Percentiles rank a stretch among this genome's conserved stretches.
phyloP scores from a whole-genome alignment of 352 stramenopile genomes.

The Phytophthora pistaciae region DNA sequence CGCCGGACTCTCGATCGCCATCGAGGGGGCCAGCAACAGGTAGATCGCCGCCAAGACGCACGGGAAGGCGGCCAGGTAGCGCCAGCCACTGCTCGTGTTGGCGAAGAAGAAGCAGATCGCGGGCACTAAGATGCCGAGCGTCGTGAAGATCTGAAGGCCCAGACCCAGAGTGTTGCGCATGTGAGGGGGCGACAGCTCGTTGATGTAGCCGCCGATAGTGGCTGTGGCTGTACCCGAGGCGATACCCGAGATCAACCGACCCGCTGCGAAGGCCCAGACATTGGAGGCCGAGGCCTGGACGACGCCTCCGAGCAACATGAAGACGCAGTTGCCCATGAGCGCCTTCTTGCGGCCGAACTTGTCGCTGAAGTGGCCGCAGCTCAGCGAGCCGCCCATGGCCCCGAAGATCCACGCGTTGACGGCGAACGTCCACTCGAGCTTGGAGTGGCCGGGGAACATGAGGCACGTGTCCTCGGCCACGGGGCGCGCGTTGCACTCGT shows the following conservation, averaged over 20 bases:
- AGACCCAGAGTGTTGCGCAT: slow-evolving; percentile 47
- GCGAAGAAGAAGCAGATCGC: slow-evolving; percentile 29
- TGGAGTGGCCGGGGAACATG: slow-evolving; percentile 17
- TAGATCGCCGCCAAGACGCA: slow-evolving; percentile 48
- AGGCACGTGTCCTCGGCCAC: slow-evolving; percentile 18
- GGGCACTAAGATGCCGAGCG: slow-evolving; percentile 51
- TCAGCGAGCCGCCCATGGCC: slow-evolving; percentile 53
- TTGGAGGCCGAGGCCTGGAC: slow-evolving; percentile 36
- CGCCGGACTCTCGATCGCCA: slow-evolving; percentile 43
- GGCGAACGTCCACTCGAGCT: slow-evolving; percentile 14
- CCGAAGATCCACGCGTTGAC: slow-evolving; percentile 60
- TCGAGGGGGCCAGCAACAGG: slow-evolving; percentile 38
- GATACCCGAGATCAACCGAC: slow-evolving; percentile 43
- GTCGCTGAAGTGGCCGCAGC: slow-evolving; percentile 40
- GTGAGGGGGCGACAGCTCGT: slow-evolving; percentile 39
- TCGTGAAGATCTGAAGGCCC: slow-evolving; percentile 55
- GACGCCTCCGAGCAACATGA: slow-evolving; percentile 47
- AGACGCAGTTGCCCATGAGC: slow-evolving; percentile 28
- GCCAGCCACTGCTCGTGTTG: slow-evolving; percentile 52
- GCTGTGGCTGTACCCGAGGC: slow-evolving; percentile 28
- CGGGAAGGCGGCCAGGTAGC: slow-evolving; percentile 40
- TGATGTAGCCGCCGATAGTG: slow-evolving; percentile 40
- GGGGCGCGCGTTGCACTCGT: slow-evolving; percentile 21
- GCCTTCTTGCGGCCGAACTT: slow-evolving; percentile 29
- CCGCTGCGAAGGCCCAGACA: slow-evolving; percentile 34